Evolutionary conservation across 208 protist species (phyloP).

Genomic region (Porcisia hertigi): DNA sequence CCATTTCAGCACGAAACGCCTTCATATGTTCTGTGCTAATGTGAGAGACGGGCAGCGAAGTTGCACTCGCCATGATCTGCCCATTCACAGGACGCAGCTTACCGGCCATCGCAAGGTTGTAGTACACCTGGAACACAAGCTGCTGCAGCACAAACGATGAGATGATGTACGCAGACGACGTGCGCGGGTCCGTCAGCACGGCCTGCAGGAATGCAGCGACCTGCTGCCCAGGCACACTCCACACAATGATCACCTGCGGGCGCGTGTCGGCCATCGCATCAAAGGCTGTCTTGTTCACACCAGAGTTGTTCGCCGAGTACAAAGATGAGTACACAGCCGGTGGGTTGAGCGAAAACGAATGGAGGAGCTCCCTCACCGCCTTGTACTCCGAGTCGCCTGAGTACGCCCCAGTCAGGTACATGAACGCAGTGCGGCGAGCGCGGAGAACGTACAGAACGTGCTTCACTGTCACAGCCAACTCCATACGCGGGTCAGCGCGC

Average conservation of each 20-base stretch:
- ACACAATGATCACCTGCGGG: slow-evolving; percentile 56
- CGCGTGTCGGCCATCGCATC: slow-evolving; percentile 41
- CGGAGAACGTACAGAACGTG: slow-evolving; percentile 33
- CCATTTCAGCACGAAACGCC: no score
- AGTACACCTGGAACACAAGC: no score
- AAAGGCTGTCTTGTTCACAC: no score
- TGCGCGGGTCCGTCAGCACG: slow-evolving; percentile 36
- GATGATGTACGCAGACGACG: slow-evolving; percentile 36
- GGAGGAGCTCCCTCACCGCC: slow-evolving; percentile 13
- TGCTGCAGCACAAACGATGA: slow-evolving; percentile 25
- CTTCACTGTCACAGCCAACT: slow-evolving; percentile 34
- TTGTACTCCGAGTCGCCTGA: slow-evolving; percentile 39
- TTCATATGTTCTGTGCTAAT: no score
- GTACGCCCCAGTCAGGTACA: slow-evolving; percentile 44
- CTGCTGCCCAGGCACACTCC: slow-evolving; percentile 26
- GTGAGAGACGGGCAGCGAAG: no score
- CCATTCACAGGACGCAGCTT: no score
- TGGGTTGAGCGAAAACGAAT: not conserved
- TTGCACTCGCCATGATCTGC: no score
- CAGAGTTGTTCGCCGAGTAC: slow-evolving; percentile 16
- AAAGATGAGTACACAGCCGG: slow-evolving; percentile 26
- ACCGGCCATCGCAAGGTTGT: no score
- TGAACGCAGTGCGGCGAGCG: slow-evolving; percentile 44
- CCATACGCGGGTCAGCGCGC: slow-evolving; percentile 30
- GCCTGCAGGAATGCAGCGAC: slow-evolving; percentile 30